Conservation (phyloP, 2,329 filamentous ascomycete species). For the Colletotrichum australisinense region DNA sequence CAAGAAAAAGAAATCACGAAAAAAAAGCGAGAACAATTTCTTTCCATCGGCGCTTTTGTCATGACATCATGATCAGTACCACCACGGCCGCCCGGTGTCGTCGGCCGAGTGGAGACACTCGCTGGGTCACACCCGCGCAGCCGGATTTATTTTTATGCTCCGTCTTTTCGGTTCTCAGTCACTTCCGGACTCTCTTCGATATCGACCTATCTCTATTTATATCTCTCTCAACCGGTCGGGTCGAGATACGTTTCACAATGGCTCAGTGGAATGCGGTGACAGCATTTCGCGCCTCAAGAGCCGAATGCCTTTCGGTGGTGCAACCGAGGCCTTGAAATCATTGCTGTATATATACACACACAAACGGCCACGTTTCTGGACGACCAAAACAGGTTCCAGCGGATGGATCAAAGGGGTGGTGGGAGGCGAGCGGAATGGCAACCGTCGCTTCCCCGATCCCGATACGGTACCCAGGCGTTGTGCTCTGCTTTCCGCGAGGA, state of each 20-base stretch:
- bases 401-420: slow-evolving; percentile 5
- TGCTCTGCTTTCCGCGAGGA: slow-evolving; percentile 21
- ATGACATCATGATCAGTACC: slow-evolving; percentile 24
- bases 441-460: not conserved
- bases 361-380: slow-evolving; percentile 30
- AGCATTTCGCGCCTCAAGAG: slow-evolving; percentile 29
- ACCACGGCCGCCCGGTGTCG: not conserved
- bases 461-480: slow-evolving; percentile 25
- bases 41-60: not conserved
- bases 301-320: slow-evolving; percentile 20
- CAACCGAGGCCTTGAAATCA: slow-evolving; percentile 12
- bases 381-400: not conserved
- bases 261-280: slow-evolving; percentile 30
- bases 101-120: slow-evolving; percentile 14
- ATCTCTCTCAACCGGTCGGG: not conserved
- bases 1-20: not conserved
- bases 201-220: not conserved
- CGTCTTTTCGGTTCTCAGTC: not conserved
- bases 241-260: slow-evolving; percentile 31
- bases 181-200: not conserved
- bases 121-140: not conserved
- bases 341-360: slow-evolving; percentile 24
- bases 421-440: slow-evolving; percentile 13
- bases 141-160: not conserved
- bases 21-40: not conserved